phyloP scores from a whole-genome alignment of 768 basidiomycete species.

The Psilocybe azurescens region DNA sequence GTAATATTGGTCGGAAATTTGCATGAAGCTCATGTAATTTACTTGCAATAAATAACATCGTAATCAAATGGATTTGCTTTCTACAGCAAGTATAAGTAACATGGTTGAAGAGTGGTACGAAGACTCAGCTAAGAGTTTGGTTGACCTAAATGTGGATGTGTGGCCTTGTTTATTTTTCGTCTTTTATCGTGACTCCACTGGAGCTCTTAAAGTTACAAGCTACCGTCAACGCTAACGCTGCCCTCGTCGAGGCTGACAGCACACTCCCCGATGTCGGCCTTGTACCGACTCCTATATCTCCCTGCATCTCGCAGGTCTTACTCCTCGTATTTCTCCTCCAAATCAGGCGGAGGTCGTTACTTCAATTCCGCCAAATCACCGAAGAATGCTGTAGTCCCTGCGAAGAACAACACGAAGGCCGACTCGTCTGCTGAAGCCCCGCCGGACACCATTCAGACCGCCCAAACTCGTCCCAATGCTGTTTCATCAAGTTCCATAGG shows the following conservation, averaged over 20 bases:
- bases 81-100: too few relatives aligned
- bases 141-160: too few relatives aligned
- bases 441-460: slow-evolving; percentile 11
- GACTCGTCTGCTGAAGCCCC: slow-evolving; percentile 23
- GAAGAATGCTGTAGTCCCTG: slow-evolving; percentile 47
- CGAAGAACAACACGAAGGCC: slow-evolving; percentile 32
- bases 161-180: slow-evolving; percentile 25
- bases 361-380: slow-evolving; percentile 77
- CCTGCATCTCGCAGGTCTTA: slow-evolving; percentile 62
- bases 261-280: slow-evolving; percentile 49
- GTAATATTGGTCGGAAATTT: too few relatives aligned
- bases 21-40: too few relatives aligned
- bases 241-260: slow-evolving; percentile 20
- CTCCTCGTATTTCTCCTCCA: slow-evolving; percentile 82
- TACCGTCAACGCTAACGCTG: slow-evolving; percentile 14
- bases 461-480: slow-evolving; percentile 9
- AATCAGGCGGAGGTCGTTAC: slow-evolving; percentile 74
- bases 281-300: slow-evolving; percentile 53
- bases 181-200: slow-evolving; percentile 19
- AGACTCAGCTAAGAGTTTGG: too few relatives aligned
- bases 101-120: too few relatives aligned
- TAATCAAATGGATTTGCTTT: too few relatives aligned
- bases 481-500: slow-evolving; percentile 12
- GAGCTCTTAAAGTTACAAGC: slow-evolving; percentile 18
- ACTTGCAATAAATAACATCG: too few relatives aligned